A percentile compares a stretch with the other conserved stretches of the same genome.
phyloP scores from a whole-genome alignment of 305 asterid genomes.

The Caryopteris hybrid region DNA sequence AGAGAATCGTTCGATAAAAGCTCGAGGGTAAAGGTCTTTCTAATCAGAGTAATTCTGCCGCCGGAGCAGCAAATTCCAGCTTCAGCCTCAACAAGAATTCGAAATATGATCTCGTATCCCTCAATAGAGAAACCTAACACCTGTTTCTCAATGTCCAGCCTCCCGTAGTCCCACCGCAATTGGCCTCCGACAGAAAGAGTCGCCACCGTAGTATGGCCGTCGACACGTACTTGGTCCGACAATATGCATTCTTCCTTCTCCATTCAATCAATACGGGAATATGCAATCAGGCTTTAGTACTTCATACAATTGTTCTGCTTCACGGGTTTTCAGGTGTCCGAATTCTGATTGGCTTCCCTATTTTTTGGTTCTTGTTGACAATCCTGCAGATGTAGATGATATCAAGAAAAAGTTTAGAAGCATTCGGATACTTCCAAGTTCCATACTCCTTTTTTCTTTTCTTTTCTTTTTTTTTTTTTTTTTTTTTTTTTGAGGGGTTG shows the following conservation, averaged over 20 bases:
- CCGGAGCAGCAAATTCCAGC: slow-evolving; percentile 47
- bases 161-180: slow-evolving; percentile 49
- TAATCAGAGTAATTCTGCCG: slow-evolving; percentile 23
- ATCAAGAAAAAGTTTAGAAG: neutral
- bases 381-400: slow-evolving; percentile 3
- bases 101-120: slow-evolving; percentile 44
- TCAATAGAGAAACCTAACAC: slow-evolving; percentile 73
- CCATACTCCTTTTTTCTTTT: neutral
- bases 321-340: neutral
- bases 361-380: neutral
- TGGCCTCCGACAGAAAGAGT: slow-evolving; percentile 55
- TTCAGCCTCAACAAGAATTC: slow-evolving; percentile 37
- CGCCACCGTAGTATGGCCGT: slow-evolving; percentile 39
- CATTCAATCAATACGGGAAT: slow-evolving; percentile 28
- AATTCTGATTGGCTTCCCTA: neutral
- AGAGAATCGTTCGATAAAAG: slow-evolving; percentile 46
- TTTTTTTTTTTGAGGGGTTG: too few species aligned
- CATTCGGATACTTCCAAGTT: neutral
- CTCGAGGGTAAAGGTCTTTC: slow-evolving; percentile 59
- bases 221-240: slow-evolving; percentile 44
- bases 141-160: slow-evolving; percentile 52
- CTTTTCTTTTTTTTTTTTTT: too few species aligned
- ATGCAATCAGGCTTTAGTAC: neutral
- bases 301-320: neutral
- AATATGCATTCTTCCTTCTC: slow-evolving; percentile 41